Evolutionary conservation across 345 rosid genomes (phyloP).

Genomic region (Salix udensis): DNA sequence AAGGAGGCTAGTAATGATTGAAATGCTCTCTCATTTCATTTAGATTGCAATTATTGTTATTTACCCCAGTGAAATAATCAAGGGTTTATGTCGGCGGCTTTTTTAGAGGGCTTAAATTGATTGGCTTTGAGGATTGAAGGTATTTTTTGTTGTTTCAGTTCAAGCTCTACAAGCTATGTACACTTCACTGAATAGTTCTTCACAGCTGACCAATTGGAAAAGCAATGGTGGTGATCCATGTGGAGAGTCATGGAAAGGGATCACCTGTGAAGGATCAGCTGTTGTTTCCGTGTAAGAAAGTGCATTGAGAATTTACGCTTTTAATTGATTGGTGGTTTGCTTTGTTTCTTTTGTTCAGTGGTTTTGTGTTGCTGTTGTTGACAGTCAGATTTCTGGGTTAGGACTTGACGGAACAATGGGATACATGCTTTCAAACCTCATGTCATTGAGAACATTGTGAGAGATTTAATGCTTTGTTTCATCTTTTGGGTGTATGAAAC

Average conservation of each 20-base stretch:
- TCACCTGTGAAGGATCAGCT: constrained; percentile 79
- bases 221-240: constrained; percentile 88
- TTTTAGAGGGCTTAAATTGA: not conserved
- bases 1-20: not conserved
- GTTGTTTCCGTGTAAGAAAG: constrained; percentile 71
- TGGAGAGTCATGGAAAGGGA: constrained; percentile 90
- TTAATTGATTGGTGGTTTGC: not conserved
- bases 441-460: constrained; percentile 73
- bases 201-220: constrained; percentile 89
- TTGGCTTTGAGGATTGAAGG: not conserved
- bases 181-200: constrained; percentile 71
- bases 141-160: constrained; percentile 40
- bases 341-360: constrained; percentile 7
- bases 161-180: constrained; percentile 83
- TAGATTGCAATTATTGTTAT: not conserved
- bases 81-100: not conserved
- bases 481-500: not conserved
- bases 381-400: constrained; percentile 75
- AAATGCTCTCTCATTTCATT: not conserved
- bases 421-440: constrained; percentile 69
- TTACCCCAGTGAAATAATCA: not conserved
- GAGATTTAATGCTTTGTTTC: constrained; percentile 13
- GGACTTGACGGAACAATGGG: constrained; percentile 87
- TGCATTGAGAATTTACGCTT: not conserved
- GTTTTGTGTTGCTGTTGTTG: constrained; percentile 12